These are phyloP conservation scores for Albophoma yamanashiensis DNA, from an alignment of 2,329 filamentous ascomycete species.

Conservation along the genomic window DNA sequence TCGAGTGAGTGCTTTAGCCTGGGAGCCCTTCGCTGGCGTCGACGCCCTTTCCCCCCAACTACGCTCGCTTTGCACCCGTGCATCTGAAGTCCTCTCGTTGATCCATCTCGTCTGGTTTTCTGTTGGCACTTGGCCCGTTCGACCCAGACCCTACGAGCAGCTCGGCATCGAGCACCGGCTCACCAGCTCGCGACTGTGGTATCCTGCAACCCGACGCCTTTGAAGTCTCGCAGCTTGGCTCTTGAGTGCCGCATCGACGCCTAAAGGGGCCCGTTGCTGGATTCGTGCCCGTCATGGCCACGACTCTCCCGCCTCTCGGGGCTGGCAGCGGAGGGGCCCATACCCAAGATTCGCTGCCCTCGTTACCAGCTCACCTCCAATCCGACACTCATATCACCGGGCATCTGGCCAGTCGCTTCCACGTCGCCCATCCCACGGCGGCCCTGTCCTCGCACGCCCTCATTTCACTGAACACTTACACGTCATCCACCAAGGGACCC, in stretches of 20 bases:
- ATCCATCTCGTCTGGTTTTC: neutral
- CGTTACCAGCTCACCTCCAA: slow-evolving; percentile 74
- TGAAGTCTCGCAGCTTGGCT: neutral
- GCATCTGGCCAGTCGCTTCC: slow-evolving; percentile 80
- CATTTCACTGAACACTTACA: slow-evolving; percentile 90
- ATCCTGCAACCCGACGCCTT: neutral
- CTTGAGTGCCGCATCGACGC: neutral
- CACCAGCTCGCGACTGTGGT: neutral
- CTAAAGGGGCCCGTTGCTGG: slow-evolving; percentile 15
- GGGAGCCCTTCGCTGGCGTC: neutral
- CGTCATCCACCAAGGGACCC: slow-evolving; percentile 73
- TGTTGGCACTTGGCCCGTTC: neutral
- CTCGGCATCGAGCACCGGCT: neutral
- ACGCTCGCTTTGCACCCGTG: slow-evolving; percentile 1
- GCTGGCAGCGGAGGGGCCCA: slow-evolving; percentile 49
- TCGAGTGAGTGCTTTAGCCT: neutral
- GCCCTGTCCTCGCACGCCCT: slow-evolving; percentile 84
- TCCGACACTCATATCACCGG: slow-evolving; percentile 70
- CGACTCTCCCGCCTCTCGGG: slow-evolving; percentile 41
- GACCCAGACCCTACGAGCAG: neutral
- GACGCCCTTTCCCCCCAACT: neutral
- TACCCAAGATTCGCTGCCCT: slow-evolving; percentile 77
- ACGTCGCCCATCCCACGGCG: slow-evolving; percentile 81
- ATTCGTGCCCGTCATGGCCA: slow-evolving; percentile 43
- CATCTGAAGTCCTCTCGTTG: neutral